Evolutionary conservation across 2,329 filamentous ascomycete species (phyloP).

Genomic region (Didymella arachidicola): DNA sequence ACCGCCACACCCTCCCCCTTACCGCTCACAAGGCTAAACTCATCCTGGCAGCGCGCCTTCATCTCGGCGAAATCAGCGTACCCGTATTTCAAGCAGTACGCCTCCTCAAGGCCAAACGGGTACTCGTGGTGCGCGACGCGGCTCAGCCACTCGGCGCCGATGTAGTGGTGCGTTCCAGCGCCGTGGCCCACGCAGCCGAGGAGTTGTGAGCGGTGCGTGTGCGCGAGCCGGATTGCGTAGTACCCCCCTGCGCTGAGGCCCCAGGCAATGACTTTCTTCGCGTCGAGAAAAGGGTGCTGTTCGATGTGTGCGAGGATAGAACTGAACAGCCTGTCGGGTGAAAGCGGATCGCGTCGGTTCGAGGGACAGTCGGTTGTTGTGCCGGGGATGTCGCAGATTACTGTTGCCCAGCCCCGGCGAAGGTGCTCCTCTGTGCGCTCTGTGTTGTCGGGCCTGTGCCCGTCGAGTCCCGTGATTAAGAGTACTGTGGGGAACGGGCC

Average conservation of each 20-base stretch:
- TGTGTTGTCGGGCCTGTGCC: slow-evolving; percentile 61
- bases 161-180: slow-evolving; percentile 66
- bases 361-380: slow-evolving; percentile 65
- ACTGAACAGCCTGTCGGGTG: slow-evolving; percentile 61
- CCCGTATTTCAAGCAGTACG: slow-evolving; percentile 57
- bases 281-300: slow-evolving; percentile 53
- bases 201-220: slow-evolving; percentile 61
- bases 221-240: slow-evolving; percentile 64
- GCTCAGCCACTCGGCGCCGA: slow-evolving; percentile 62
- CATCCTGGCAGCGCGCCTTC: slow-evolving; percentile 57
- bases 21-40: slow-evolving; percentile 61
- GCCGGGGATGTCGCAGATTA: slow-evolving; percentile 64
- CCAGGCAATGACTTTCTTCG: slow-evolving; percentile 60
- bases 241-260: slow-evolving; percentile 66
- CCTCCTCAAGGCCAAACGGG: slow-evolving; percentile 63
- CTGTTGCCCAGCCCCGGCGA: slow-evolving; percentile 57
- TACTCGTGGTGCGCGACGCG: slow-evolving; percentile 64
- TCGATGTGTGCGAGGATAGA: slow-evolving; percentile 62
- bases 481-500: slow-evolving; percentile 60
- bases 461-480: slow-evolving; percentile 65
- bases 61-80: slow-evolving; percentile 51
- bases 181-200: slow-evolving; percentile 61
- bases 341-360: slow-evolving; percentile 55
- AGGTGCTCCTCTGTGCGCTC: slow-evolving; percentile 57
- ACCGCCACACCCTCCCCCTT: slow-evolving; percentile 59